Evolutionary conservation across 805 yeast genomes (phyloP).

Genomic region (Priceomyces medius): DNA sequence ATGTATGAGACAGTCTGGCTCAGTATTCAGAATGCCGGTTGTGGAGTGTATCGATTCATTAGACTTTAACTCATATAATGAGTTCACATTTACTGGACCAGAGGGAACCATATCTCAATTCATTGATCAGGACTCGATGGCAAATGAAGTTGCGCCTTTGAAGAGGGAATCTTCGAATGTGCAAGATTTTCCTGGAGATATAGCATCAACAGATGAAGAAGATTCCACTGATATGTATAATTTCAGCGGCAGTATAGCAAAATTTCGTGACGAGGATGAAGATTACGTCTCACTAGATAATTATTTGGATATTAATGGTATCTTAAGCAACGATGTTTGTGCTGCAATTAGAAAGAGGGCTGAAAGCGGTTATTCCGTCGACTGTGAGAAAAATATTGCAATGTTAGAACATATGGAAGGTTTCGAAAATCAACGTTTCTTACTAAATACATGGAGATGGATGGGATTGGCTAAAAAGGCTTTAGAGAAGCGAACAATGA

Average conservation of each 20-base stretch:
- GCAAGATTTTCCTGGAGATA: constrained; percentile 19
- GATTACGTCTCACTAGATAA: constrained; percentile 28
- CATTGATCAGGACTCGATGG: constrained; percentile 25
- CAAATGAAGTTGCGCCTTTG: constrained; percentile 8
- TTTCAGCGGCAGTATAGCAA: constrained; percentile 4
- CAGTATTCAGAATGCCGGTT: constrained; percentile 76
- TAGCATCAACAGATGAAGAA: constrained; percentile 28
- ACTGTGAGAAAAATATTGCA: constrained; percentile 61
- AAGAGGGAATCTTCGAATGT: constrained; percentile 9
- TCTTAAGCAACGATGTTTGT: constrained; percentile 72
- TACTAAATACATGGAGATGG: constrained; percentile 92
- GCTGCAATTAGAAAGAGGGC: constrained; percentile 73
- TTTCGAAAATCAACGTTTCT: constrained; percentile 49
- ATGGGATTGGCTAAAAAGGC: constrained; percentile 67
- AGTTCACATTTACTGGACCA: constrained; percentile 59
- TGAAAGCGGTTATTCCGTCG: constrained; percentile 65
- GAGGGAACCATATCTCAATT: constrained; percentile 51
- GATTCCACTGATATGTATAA: constrained; percentile 13
- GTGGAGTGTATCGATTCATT: constrained; percentile 62
- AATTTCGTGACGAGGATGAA: constrained; percentile 15
- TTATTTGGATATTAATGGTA: constrained; percentile 34
- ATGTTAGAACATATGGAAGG: constrained; percentile 53
- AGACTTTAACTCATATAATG: constrained; percentile 67
- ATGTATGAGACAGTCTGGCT: constrained; percentile 90
- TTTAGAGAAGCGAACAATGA: constrained; percentile 64